Percentiles rank a stretch among this genome's conserved stretches.
Conservation (phyloP, 164 flowering plant genomes). For the Hamamelis virginiana region DNA sequence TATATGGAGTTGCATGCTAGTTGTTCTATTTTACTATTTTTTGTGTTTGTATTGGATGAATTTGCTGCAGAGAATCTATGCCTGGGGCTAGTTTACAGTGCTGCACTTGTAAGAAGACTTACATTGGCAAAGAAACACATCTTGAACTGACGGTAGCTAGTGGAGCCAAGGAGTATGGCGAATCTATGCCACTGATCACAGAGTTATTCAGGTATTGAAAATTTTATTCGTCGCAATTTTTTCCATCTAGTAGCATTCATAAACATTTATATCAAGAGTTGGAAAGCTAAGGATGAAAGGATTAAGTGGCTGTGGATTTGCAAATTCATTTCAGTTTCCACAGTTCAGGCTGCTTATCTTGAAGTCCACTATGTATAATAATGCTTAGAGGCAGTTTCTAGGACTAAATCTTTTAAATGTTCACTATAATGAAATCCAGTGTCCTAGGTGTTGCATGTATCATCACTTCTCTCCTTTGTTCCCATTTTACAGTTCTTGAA, state of each 20-base stretch:
- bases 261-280: neutral
- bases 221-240: neutral
- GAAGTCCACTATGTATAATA: too few species aligned
- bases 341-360: too few species aligned
- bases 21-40: neutral
- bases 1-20: neutral
- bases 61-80: conserved; percentile 40
- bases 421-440: too few species aligned
- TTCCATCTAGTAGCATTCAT: neutral
- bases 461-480: too few species aligned
- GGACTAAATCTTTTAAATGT: too few species aligned
- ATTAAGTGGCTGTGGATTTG: too few species aligned
- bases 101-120: conserved; percentile 60
- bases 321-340: too few species aligned
- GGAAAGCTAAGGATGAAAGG: too few species aligned
- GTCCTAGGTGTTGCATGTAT: too few species aligned
- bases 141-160: conserved; percentile 61
- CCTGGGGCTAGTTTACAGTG: conserved; percentile 49
- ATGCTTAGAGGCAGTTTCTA: too few species aligned
- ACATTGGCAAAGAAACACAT: conserved; percentile 47
- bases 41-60: conserved; percentile 12
- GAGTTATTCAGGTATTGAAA: conserved; percentile 69
- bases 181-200: conserved; percentile 48
- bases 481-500: too few species aligned
- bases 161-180: conserved; percentile 58